phyloP scores from a whole-genome alignment of 2,329 filamentous ascomycete genomes.

The Cadophora malorum region DNA sequence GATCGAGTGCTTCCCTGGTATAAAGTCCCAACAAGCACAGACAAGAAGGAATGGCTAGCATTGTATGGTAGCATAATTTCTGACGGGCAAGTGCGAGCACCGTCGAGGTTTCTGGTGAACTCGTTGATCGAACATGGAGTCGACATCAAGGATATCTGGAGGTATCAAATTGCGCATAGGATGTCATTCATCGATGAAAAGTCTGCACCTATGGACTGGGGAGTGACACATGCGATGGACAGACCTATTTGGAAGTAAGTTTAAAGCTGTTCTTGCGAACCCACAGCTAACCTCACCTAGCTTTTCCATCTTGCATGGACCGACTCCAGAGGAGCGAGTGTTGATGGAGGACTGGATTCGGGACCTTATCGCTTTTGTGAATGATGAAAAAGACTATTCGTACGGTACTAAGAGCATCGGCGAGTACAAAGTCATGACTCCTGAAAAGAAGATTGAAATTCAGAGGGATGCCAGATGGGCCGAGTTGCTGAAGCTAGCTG shows the following conservation, averaged over 20 bases:
- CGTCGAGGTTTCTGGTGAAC: constrained; percentile 46
- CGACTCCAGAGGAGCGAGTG: constrained; percentile 44
- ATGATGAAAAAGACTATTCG: constrained; percentile 41
- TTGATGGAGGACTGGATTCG: constrained; percentile 50
- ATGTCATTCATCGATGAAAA: constrained; percentile 51
- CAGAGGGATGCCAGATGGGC: constrained; percentile 48
- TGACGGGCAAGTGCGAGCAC: constrained; percentile 50
- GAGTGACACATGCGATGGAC: constrained; percentile 51
- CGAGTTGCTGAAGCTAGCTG: constrained; percentile 43
- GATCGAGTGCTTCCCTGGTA: constrained; percentile 48
- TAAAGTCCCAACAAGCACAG: constrained; percentile 42
- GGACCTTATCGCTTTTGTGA: constrained; percentile 49
- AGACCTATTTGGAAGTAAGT: constrained; percentile 53
- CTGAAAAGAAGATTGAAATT: constrained; percentile 45
- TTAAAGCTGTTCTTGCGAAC: neutral
- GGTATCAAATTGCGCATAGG: constrained; percentile 51
- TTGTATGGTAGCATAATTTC: constrained; percentile 51
- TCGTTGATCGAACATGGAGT: constrained; percentile 46
- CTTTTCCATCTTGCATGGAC: constrained; percentile 50
- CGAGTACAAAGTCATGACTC: constrained; percentile 48
- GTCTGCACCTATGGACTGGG: constrained; percentile 47
- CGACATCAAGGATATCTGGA: constrained; percentile 47
- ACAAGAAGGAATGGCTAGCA: constrained; percentile 47
- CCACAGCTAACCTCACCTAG: constrained; percentile 29
- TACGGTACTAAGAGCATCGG: constrained; percentile 47